Evolutionary conservation across 176 grass and related monocot species (phyloP).

Genomic region (Calamus simplicifolius): DNA sequence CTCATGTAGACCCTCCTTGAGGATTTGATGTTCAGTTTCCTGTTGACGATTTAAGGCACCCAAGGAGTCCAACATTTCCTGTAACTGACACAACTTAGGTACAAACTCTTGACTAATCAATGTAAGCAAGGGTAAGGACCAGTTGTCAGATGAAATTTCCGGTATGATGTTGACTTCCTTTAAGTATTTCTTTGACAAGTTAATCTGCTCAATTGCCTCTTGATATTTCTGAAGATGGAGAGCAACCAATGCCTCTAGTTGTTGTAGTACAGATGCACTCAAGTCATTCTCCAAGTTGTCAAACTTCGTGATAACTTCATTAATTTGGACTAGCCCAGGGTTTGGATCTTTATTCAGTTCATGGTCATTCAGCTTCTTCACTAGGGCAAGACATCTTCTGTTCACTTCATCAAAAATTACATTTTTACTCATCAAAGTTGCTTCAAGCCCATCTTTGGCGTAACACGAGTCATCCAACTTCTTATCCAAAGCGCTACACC

Average conservation of each 20-base stretch:
- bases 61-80: conserved; percentile 47
- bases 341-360: conserved; percentile 19
- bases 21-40: conserved; percentile 60
- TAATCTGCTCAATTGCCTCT: conserved; percentile 44
- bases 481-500: conserved; percentile 54
- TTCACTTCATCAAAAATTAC: conserved; percentile 39
- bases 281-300: conserved; percentile 39
- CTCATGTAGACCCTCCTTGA: conserved; percentile 49
- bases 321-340: conserved; percentile 7
- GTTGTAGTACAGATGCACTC: conserved; percentile 44
- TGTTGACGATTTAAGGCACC: conserved; percentile 53
- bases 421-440: conserved; percentile 43
- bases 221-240: conserved; percentile 56
- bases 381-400: conserved; percentile 53
- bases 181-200: conserved; percentile 69
- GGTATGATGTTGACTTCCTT: conserved; percentile 42
- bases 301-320: conserved; percentile 21
- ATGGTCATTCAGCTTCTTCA: conserved; percentile 37
- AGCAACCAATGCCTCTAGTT: conserved; percentile 57
- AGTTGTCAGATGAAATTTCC: conserved; percentile 53
- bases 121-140: conserved; percentile 48
- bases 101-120: conserved; percentile 54
- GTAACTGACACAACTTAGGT: conserved; percentile 45
- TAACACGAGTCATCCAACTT: conserved; percentile 51
- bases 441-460: conserved; percentile 51